These are phyloP conservation scores for Linnemannia schmuckeri DNA, from an alignment of 192 early-diverging fungal species.

Conservation along the genomic window DNA sequence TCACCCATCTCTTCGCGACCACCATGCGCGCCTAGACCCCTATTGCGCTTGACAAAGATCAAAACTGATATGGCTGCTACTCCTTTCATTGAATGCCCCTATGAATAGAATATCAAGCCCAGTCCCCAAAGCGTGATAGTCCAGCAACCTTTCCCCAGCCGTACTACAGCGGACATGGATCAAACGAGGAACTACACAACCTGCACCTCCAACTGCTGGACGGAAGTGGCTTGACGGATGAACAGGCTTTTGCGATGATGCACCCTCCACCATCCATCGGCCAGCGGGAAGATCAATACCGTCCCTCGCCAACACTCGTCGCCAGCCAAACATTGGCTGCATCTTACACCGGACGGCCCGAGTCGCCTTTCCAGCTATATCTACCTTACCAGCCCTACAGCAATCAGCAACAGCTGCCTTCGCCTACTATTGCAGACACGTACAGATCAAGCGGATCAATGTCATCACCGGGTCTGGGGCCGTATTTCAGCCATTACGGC, in stretches of 20 bases:
- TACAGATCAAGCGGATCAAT: conserved; percentile 8
- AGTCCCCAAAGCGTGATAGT: conserved; percentile 38
- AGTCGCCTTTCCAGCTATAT: conserved; percentile 33
- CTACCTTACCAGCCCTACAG: conserved; percentile 40
- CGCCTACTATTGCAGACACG: conserved; percentile 28
- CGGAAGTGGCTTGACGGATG: conserved; percentile 11
- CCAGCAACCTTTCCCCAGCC: conserved; percentile 7
- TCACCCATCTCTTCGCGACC: not conserved
- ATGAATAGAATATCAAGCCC: conserved; percentile 42
- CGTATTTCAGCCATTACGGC: conserved; percentile 8
- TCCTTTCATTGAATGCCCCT: not conserved
- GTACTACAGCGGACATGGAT: conserved; percentile 28
- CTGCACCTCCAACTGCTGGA: conserved; percentile 13
- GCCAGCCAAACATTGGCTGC: conserved; percentile 47
- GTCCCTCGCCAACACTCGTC: conserved; percentile 36
- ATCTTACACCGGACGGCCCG: conserved; percentile 25
- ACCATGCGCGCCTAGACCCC: not conserved
- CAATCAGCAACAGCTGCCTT: conserved; percentile 31
- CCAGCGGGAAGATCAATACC: conserved; percentile 33
- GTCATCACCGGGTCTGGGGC: conserved; percentile 29
- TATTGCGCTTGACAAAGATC: not conserved
- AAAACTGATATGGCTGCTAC: not conserved
- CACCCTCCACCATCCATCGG: conserved; percentile 25
- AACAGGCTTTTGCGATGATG: conserved; percentile 20
- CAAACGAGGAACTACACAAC: conserved; percentile 31